These are phyloP conservation scores for Exsudoporus frostii DNA, from an alignment of 768 basidiomycete genomes.

Conservation along the genomic window DNA sequence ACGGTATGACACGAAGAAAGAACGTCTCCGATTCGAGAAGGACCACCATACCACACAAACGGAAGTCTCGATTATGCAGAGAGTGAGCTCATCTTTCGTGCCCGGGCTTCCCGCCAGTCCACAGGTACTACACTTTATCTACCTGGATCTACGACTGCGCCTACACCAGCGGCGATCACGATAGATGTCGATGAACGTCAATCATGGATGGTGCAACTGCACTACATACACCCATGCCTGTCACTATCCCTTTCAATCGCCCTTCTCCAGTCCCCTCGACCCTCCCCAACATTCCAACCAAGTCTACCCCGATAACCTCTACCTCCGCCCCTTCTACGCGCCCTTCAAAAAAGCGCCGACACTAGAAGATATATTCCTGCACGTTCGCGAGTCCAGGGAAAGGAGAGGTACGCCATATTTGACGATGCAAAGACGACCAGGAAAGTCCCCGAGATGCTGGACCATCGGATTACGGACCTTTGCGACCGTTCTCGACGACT, in stretches of 20 bases:
- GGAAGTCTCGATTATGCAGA: constrained; percentile 72
- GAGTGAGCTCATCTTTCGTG: constrained; percentile 53
- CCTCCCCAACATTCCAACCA: neutral
- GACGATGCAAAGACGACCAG: constrained; percentile 37
- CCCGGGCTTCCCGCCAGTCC: constrained; percentile 56
- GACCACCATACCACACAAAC: constrained; percentile 62
- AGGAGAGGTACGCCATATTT: constrained; percentile 40
- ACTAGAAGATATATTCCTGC: constrained; percentile 57
- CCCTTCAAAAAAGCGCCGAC: constrained; percentile 39
- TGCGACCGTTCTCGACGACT: constrained; percentile 46
- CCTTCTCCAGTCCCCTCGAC: constrained; percentile 19
- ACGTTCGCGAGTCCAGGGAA: constrained; percentile 48
- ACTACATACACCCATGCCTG: constrained; percentile 25
- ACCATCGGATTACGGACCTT: constrained; percentile 62
- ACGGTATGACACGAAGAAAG: constrained; percentile 76
- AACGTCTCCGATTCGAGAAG: constrained; percentile 67
- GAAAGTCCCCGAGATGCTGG: constrained; percentile 52
- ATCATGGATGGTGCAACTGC: neutral
- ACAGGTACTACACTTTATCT: constrained; percentile 54
- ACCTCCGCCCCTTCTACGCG: neutral
- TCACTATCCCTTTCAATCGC: constrained; percentile 24
- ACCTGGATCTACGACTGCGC: constrained; percentile 33
- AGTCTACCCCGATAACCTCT: neutral
- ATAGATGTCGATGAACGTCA: neutral
- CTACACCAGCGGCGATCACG: neutral